Percentiles rank a stretch among this genome's conserved stretches.
phyloP scores from a whole-genome alignment of 768 basidiomycete genomes.

The Leucosporidium scottii region DNA sequence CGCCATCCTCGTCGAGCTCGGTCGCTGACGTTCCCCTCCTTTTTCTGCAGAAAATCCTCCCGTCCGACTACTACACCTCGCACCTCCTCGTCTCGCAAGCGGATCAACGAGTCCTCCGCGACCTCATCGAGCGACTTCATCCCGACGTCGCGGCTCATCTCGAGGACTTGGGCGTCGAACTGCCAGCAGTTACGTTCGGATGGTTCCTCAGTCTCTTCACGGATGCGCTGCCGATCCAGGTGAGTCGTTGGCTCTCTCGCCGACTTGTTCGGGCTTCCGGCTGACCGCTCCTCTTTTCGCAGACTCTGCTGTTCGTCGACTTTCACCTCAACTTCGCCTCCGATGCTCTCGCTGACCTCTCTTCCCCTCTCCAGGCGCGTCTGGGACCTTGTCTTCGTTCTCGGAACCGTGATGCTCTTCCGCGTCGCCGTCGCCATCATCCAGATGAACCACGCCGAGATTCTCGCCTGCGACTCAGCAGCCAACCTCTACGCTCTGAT shows the following conservation, averaged over 20 bases:
- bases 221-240: slow-evolving; percentile 91
- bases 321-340: neutral
- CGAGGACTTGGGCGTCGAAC: slow-evolving; percentile 71
- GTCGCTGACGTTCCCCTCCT: neutral
- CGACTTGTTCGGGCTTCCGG: neutral
- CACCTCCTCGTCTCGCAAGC: slow-evolving; percentile 85
- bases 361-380: slow-evolving; percentile 47
- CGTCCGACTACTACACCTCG: slow-evolving; percentile 88
- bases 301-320: slow-evolving; percentile 66
- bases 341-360: too few species aligned
- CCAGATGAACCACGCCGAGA: slow-evolving; percentile 71
- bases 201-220: slow-evolving; percentile 98
- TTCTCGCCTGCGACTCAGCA: slow-evolving; percentile 74
- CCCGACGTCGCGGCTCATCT: slow-evolving; percentile 55
- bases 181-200: slow-evolving; percentile 92
- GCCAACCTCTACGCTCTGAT: slow-evolving; percentile 83
- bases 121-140: slow-evolving; percentile 57
- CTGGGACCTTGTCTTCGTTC: slow-evolving; percentile 92
- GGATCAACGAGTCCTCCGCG: slow-evolving; percentile 81
- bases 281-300: neutral
- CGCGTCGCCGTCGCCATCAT: slow-evolving; percentile 83
- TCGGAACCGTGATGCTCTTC: slow-evolving; percentile 84
- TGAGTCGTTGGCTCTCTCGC: slow-evolving; percentile 41
- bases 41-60: slow-evolving; percentile 56
- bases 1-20: too few species aligned